Conservation (phyloP, 495 filamentous ascomycete species). For the Aspergillus heteromorphus region DNA sequence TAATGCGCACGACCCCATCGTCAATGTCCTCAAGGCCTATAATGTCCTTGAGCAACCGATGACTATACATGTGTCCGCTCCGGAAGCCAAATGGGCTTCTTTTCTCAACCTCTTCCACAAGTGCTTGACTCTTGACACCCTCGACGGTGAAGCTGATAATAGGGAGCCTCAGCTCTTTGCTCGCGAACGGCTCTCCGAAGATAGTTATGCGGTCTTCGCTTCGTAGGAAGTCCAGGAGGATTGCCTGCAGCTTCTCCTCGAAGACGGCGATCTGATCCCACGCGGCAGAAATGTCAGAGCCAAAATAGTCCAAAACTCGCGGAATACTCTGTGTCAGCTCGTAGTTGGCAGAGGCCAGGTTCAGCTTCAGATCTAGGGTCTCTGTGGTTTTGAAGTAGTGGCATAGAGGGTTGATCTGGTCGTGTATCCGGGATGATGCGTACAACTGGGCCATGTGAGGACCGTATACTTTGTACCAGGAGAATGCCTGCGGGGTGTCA, state of each 20-base stretch:
- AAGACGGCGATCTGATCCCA: slow-evolving; percentile 52
- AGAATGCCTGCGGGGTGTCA: slow-evolving; percentile 51
- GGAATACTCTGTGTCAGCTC: slow-evolving; percentile 59
- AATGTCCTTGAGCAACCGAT: slow-evolving; percentile 54
- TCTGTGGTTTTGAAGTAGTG: slow-evolving; percentile 62
- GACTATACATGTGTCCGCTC: slow-evolving; percentile 65
- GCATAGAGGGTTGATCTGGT: slow-evolving; percentile 48
- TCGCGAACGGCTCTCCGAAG: slow-evolving; percentile 47
- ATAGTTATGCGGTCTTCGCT: slow-evolving; percentile 44
- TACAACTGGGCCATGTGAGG: slow-evolving; percentile 68
- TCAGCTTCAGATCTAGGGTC: slow-evolving; percentile 58
- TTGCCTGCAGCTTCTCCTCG: slow-evolving; percentile 53
- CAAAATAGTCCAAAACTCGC: slow-evolving; percentile 51
- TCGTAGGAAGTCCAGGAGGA: slow-evolving; percentile 52
- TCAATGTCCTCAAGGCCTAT: slow-evolving; percentile 45
- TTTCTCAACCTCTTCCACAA: slow-evolving; percentile 59
- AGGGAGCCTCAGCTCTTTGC: slow-evolving; percentile 47
- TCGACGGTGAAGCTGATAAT: slow-evolving; percentile 61
- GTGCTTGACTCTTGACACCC: slow-evolving; percentile 47
- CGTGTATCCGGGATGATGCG: slow-evolving; percentile 40
- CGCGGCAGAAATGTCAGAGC: slow-evolving; percentile 21
- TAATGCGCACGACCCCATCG: slow-evolving; percentile 65
- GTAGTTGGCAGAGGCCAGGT: slow-evolving; percentile 60
- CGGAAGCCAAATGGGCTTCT: slow-evolving; percentile 52
- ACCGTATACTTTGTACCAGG: slow-evolving; percentile 73